A percentile compares a stretch with the other conserved stretches of the same genome.
Conservation (phyloP, 257 asterid genomes). For the Lithospermum erythrorhizon region DNA sequence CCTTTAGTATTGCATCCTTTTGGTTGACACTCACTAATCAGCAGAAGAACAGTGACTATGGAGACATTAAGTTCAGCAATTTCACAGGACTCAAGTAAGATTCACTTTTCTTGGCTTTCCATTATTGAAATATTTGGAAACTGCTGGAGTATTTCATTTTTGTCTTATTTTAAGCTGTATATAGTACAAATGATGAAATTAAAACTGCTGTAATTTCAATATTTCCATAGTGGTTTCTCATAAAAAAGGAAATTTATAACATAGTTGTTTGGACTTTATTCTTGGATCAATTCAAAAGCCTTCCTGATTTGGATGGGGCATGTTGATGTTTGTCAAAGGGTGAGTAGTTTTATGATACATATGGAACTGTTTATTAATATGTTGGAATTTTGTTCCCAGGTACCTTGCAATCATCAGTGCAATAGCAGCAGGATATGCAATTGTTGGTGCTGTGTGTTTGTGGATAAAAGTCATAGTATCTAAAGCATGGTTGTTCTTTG, state of each 20-base stretch:
- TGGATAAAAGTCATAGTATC: slow-evolving; percentile 38
- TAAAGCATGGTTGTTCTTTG: slow-evolving; percentile 71
- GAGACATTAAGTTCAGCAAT: slow-evolving; percentile 45
- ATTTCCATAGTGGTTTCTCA: no score
- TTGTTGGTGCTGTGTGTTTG: slow-evolving; percentile 54
- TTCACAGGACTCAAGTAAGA: slow-evolving; percentile 60
- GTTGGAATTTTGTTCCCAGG: slow-evolving; percentile 21
- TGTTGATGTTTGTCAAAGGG: no score
- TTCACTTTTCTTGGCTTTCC: background rate
- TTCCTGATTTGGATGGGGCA: no score
- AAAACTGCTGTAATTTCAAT: no score
- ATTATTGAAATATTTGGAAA: background rate
- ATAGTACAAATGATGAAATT: no score
- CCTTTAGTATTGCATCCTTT: slow-evolving; percentile 59
- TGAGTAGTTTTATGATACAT: no score
- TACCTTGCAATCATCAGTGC: slow-evolving; percentile 67
- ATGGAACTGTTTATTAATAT: no score
- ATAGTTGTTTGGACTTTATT: no score
- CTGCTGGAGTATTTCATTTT: background rate
- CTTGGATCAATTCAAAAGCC: no score
- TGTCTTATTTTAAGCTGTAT: no score
- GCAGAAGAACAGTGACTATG: slow-evolving; percentile 44
- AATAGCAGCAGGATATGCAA: slow-evolving; percentile 57
- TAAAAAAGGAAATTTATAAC: no score
- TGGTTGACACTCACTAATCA: slow-evolving; percentile 47